Conservation (phyloP, 192 early-diverging fungal genomes). For the Gryganskiella cystojenkinii region DNA sequence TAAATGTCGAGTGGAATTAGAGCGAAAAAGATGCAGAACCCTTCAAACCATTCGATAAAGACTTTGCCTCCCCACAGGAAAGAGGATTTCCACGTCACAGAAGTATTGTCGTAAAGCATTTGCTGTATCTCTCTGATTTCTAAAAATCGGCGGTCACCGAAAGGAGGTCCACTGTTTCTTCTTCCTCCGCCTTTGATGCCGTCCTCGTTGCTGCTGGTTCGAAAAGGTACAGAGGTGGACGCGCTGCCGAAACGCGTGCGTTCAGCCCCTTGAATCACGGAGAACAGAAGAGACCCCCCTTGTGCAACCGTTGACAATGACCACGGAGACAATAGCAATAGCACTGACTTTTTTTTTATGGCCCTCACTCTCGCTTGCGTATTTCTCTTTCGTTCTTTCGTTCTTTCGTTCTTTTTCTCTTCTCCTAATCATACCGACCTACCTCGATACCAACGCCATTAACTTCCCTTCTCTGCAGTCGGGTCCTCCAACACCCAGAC, state of each 20-base stretch:
- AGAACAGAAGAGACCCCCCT: too few species aligned
- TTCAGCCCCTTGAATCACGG: too few species aligned
- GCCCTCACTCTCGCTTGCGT: not conserved
- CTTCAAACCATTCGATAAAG: too few species aligned
- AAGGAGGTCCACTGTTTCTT: not conserved
- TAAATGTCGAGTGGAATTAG: too few species aligned
- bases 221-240: not conserved
- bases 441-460: not conserved
- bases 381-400: not conserved
- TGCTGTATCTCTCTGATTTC: too few species aligned
- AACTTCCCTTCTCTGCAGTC: not conserved
- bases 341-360: too few species aligned
- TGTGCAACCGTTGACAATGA: too few species aligned
- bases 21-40: too few species aligned
- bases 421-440: constrained; percentile 3
- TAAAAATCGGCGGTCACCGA: too few species aligned
- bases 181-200: not conserved
- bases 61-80: not conserved
- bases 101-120: too few species aligned
- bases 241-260: not conserved
- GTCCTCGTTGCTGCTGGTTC: constrained; percentile 9
- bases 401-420: not conserved
- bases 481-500: not conserved
- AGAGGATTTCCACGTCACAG: not conserved
- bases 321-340: too few species aligned